A percentile compares a stretch with the other conserved stretches of the same genome.
These are phyloP conservation scores for Erysiphe pulchra DNA, from an alignment of 2,329 filamentous ascomycete species.

Conservation along the genomic window DNA sequence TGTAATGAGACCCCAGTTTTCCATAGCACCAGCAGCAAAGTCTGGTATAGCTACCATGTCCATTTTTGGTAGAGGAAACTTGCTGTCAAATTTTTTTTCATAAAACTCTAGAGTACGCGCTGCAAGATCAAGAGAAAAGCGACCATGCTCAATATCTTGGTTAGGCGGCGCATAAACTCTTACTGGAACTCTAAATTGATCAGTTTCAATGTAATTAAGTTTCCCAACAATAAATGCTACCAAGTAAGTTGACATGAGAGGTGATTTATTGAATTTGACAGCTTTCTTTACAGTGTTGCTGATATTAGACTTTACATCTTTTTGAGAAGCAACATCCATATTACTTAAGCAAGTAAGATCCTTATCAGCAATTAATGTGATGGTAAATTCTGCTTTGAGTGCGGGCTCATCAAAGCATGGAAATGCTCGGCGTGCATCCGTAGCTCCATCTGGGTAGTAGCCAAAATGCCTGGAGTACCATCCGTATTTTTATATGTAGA, in stretches of 20 bases:
- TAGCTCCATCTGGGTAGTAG: conserved; percentile 91
- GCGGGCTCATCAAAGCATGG: conserved; percentile 93
- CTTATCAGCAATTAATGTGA: conserved; percentile 78
- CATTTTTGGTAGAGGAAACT: conserved; percentile 81
- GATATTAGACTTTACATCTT: conserved; percentile 38
- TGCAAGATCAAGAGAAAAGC: conserved; percentile 72
- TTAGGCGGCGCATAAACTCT: conserved; percentile 84
- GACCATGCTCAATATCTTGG: conserved; percentile 70
- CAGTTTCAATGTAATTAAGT: conserved; percentile 81
- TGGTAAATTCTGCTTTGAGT: conserved; percentile 75
- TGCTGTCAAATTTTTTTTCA: conserved; percentile 74
- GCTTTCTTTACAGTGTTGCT: conserved; percentile 47
- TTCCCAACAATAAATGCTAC: conserved; percentile 85
- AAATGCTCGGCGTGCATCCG: conserved; percentile 76
- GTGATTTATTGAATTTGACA: conserved; percentile 78
- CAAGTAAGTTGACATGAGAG: conserved; percentile 88
- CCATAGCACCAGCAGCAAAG: conserved; percentile 89
- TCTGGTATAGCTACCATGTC: conserved; percentile 37
- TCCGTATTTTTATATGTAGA: conserved; percentile 72
- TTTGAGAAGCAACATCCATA: conserved; percentile 76
- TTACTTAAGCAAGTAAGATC: conserved; percentile 81
- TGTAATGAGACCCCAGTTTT: conserved; percentile 93
- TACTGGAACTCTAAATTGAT: conserved; percentile 72
- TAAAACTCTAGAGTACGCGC: conserved; percentile 82
- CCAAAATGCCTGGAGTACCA: conserved; percentile 58